Evolutionary conservation across 192 early-diverging fungal genomes (phyloP).

Genomic region (Glomus cerebriforme): DNA sequence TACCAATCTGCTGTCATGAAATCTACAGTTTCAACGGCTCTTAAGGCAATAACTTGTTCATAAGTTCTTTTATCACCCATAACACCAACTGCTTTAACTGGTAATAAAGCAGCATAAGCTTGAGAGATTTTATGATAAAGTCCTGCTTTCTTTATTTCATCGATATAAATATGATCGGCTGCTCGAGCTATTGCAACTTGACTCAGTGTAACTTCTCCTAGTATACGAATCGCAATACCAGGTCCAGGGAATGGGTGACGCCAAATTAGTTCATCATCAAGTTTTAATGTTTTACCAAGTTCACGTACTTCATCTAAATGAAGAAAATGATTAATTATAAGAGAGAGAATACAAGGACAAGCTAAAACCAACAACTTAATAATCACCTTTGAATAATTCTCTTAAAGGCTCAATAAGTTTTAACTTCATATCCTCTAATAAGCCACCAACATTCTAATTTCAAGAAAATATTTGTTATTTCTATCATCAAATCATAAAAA

Average conservation of each 20-base stretch:
- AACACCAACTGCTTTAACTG: constrained; percentile 95
- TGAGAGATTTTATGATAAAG: constrained; percentile 97
- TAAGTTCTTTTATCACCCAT: constrained; percentile 99
- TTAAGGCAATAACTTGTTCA: constrained; percentile 97
- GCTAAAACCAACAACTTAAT: neutral
- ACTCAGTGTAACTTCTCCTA: constrained; percentile 91
- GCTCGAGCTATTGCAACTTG: constrained; percentile 95
- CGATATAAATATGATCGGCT: constrained; percentile 98
- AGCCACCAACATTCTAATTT: constrained; percentile 90
- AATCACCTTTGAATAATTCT: constrained; percentile 87
- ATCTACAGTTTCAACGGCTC: constrained; percentile 94
- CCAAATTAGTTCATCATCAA: constrained; percentile 96
- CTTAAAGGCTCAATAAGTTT: constrained; percentile 98
- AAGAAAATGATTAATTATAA: neutral
- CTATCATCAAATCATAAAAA: neutral
- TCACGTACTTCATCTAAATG: constrained; percentile 89
- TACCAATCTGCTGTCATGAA: constrained; percentile 98
- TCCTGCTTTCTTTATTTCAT: constrained; percentile 98
- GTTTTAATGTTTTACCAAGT: constrained; percentile 85
- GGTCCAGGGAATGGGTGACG: constrained; percentile 99
- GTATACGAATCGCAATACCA: constrained; percentile 96
- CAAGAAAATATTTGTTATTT: neutral
- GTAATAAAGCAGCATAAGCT: constrained; percentile 95
- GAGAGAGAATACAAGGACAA: no score
- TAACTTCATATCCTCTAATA: constrained; percentile 94